phyloP scores from a whole-genome alignment of 2,329 filamentous ascomycete genomes.

The Arthrobotrys pseudoclavata region DNA sequence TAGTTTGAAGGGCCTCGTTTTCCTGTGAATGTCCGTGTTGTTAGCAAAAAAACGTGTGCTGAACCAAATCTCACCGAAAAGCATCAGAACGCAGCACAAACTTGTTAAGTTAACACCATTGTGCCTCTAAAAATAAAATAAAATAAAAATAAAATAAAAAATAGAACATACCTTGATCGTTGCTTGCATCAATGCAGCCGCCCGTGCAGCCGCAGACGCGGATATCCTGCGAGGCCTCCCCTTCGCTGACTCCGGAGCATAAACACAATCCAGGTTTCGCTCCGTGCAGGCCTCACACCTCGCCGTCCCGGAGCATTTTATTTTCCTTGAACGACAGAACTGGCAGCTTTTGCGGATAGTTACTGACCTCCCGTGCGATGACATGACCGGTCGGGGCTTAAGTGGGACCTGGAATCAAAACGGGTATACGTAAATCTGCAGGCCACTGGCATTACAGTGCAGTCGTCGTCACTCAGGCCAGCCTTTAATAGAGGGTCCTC shows the following conservation, averaged over 20 bases:
- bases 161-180: conserved; percentile 47
- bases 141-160: conserved; percentile 13
- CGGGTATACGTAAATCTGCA: conserved; percentile 14
- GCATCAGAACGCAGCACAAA: neutral
- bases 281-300: conserved; percentile 58
- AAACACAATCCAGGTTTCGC: conserved; percentile 57
- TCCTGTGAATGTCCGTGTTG: conserved; percentile 25
- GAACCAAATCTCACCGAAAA: neutral
- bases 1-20: conserved; percentile 44
- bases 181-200: conserved; percentile 53
- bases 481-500: neutral
- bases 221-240: conserved; percentile 53
- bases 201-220: conserved; percentile 51
- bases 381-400: conserved; percentile 39
- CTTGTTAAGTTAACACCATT: conserved; percentile 13
- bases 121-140: neutral
- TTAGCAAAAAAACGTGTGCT: conserved; percentile 18
- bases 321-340: conserved; percentile 55
- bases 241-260: conserved; percentile 58
- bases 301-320: conserved; percentile 56
- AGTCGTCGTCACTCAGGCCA: conserved; percentile 17
- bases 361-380: conserved; percentile 49
- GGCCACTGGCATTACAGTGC: conserved; percentile 18
- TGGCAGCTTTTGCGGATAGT: conserved; percentile 57
- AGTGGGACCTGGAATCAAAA: conserved; percentile 24